Evolutionary conservation across 257 asterid species (phyloP).

Genomic region (Solanum sejunctum): DNA sequence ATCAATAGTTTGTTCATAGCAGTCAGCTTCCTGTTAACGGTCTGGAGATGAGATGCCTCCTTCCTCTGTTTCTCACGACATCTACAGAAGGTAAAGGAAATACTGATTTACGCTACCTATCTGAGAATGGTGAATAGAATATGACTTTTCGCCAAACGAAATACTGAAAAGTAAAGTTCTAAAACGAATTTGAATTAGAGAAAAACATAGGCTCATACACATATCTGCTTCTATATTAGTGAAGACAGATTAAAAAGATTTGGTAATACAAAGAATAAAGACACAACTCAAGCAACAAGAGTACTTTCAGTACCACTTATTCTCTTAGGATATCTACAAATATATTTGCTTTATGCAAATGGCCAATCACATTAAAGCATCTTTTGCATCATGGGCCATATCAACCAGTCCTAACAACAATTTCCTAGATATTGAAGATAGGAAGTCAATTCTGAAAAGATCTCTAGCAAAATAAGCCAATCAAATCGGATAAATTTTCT

Average conservation of each 20-base stretch:
- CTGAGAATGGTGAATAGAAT: background rate
- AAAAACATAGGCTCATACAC: background rate
- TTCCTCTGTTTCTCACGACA: conserved; percentile 95
- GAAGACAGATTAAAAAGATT: background rate
- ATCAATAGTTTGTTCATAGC: conserved; percentile 91
- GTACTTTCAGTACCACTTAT: background rate
- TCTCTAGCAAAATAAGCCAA: background rate
- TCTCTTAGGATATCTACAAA: background rate
- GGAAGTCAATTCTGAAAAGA: background rate
- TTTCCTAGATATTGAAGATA: background rate
- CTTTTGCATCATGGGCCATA: background rate
- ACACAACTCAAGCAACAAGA: background rate
- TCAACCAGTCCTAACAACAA: background rate
- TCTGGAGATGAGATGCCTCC: conserved; percentile 74
- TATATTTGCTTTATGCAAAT: background rate
- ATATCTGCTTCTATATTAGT: background rate
- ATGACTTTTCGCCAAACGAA: background rate
- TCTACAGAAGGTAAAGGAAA: conserved; percentile 15
- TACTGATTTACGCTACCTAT: background rate
- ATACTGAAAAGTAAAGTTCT: background rate
- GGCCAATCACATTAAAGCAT: background rate
- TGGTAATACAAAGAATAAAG: background rate
- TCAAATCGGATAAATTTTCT: background rate
- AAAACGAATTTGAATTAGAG: background rate
- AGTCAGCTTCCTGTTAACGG: conserved; percentile 69